Evolutionary conservation across 208 protist species (phyloP).

Genomic region (Acanthamoeba royreba): DNA sequence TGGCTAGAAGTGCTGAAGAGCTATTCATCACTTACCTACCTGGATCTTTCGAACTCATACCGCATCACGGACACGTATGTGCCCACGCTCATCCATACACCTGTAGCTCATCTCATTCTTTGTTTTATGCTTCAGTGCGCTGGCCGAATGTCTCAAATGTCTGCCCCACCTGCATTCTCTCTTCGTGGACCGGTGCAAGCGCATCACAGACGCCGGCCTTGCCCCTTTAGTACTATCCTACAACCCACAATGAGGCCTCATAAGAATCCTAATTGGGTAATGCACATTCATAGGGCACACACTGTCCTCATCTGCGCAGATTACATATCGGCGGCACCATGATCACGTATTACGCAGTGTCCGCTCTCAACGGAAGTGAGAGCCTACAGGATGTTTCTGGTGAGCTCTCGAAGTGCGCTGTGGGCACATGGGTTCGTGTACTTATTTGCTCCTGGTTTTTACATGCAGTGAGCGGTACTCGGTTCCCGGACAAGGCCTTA

Average conservation of each 20-base stretch:
- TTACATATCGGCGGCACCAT: not conserved
- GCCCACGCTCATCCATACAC: not conserved
- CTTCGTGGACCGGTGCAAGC: conserved; percentile 6
- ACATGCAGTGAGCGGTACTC: not conserved
- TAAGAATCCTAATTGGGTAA: not conserved
- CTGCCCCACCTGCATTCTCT: conserved; percentile 5
- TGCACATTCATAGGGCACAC: not conserved
- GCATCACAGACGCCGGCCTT: not conserved
- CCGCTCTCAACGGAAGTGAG: not conserved
- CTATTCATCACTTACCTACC: conserved; percentile 34
- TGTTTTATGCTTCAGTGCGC: not conserved
- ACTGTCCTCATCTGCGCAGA: not conserved
- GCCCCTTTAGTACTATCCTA: not conserved
- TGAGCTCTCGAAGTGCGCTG: not conserved
- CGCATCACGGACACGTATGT: not conserved
- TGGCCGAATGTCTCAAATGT: not conserved
- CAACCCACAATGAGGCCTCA: not conserved
- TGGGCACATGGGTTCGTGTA: no score
- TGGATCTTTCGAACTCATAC: conserved; percentile 28
- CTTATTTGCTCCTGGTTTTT: not conserved
- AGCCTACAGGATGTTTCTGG: not conserved
- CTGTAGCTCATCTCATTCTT: not conserved
- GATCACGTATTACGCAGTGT: not conserved
- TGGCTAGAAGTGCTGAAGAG: not conserved
- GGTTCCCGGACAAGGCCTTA: not conserved